Evolutionary conservation across 495 filamentous ascomycete genomes (phyloP), one percentile per base, ranked within the genome.

Genomic region (Daldinia concentrica): DNA sequence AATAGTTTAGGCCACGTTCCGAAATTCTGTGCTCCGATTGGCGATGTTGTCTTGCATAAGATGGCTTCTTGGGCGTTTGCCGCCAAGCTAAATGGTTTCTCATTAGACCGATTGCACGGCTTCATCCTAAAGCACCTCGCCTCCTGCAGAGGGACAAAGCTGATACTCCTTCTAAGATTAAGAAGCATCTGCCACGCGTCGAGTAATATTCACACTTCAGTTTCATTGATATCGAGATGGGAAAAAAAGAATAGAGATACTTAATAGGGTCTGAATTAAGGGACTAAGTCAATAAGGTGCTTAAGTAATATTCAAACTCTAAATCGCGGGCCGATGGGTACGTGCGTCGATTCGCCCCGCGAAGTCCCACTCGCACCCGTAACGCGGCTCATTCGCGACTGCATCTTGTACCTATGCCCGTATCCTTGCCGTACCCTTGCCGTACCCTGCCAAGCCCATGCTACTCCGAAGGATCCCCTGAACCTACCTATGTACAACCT

Each of bases 1-100:
- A 71, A 62, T 71, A 26, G 48, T 58, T 71, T 55, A 34, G 58
- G 39, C 22, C 69, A 72, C 69, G 69, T 72, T 72, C 37, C 24
- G 54, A 34, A 43, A 68, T 64, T 6, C 52, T 22, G 41, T 24
- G 1, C 36, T 61, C 43, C 62, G 64, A 72, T 72, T 72, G 69
- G 69, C 30, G 50, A 36, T 26, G 14, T 11, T 11, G 22, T 3
- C 32, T 39, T 59, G 60, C 51, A 22, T 51, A 56, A 29, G 55
- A 15, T 29, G 48, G 55, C 37, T 67, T 32, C 58, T 36, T 37
- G 17, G 37, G 14, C 26, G 27, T 45, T 26, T 54, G 4, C 50
- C 62, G 62, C 62, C 62, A 71, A 71, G 68, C 41, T 52, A 39
- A 39, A 61, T 66, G 62, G 62, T 66, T 62, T 56, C 27, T 57